Percentiles rank a stretch among this genome's conserved stretches.
These are phyloP conservation scores for Cercophora newfieldiana DNA, from an alignment of 495 filamentous ascomycete species.

Conservation along the genomic window DNA sequence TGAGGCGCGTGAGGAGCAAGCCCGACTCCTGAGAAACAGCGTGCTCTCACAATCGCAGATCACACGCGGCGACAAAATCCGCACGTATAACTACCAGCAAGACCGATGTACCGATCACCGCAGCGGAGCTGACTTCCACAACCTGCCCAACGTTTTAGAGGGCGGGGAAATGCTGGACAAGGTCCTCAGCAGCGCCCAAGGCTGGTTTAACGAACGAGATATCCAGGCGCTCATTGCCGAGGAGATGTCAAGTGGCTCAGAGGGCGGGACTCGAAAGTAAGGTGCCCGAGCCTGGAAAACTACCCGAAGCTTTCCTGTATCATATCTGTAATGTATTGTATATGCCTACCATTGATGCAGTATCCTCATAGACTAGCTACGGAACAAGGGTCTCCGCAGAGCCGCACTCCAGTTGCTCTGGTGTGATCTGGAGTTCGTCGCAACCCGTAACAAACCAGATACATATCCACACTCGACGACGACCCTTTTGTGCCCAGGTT, in stretches of 20 bases:
- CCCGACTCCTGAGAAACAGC: conserved; percentile 68
- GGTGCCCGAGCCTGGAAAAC: too few relatives aligned
- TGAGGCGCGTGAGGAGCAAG: conserved; percentile 82
- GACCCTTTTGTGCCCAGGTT: not conserved
- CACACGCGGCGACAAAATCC: conserved; percentile 87
- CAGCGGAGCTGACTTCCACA: conserved; percentile 76
- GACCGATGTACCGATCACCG: conserved; percentile 93
- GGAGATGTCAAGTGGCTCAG: conserved; percentile 36
- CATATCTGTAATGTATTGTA: not conserved
- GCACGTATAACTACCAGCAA: conserved; percentile 94
- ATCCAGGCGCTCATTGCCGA: conserved; percentile 64
- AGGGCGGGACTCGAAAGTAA: not conserved
- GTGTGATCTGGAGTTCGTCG: not conserved
- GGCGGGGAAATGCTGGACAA: conserved; percentile 70
- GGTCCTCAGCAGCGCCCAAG: conserved; percentile 72
- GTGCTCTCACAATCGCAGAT: conserved; percentile 76
- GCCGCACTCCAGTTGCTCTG: not conserved
- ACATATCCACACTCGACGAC: too few relatives aligned
- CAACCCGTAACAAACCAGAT: too few relatives aligned
- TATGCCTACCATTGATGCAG: not conserved
- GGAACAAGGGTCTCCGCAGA: too few relatives aligned
- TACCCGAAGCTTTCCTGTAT: not conserved
- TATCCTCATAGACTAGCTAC: not conserved
- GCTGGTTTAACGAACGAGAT: conserved; percentile 77
- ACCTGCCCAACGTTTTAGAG: conserved; percentile 76